phyloP scores from a whole-genome alignment of 371 early-diverging fungal genomes.

The Furculomyces boomerangus region DNA sequence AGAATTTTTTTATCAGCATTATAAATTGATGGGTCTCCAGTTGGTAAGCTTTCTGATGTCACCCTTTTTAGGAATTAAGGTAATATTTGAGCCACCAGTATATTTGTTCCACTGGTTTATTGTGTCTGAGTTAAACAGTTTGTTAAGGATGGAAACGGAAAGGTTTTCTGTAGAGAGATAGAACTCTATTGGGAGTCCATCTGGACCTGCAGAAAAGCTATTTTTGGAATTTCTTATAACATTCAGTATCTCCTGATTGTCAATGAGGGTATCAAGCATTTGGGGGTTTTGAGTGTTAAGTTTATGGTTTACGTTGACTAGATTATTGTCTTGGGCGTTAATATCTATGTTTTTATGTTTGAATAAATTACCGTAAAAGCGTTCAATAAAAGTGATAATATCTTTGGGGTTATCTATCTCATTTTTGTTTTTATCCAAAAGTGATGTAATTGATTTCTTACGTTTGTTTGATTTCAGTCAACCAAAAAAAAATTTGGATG shows the following conservation, averaged over 20 bases:
- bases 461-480: not conserved
- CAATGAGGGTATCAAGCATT: not conserved
- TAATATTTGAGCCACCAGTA: not conserved
- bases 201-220: constrained; percentile 4
- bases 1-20: constrained; percentile 6
- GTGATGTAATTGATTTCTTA: not conserved
- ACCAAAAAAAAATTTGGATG: not conserved
- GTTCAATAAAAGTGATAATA: not conserved
- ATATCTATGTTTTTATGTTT: not conserved
- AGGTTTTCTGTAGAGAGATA: not conserved
- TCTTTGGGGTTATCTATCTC: not conserved
- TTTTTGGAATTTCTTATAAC: not conserved
- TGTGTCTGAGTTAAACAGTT: not conserved
- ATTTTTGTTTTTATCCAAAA: not conserved
- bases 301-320: not conserved
- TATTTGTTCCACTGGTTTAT: not conserved
- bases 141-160: not conserved
- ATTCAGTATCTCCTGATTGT: not conserved
- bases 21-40: constrained; percentile 5
- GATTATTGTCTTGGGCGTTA: not conserved
- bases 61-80: constrained; percentile 4
- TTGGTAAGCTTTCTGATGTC: constrained; percentile 3
- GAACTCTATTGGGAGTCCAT: constrained; percentile 2
- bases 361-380: not conserved
- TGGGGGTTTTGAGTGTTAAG: not conserved